Percentiles rank a stretch among this genome's conserved stretches.
phyloP scores from a whole-genome alignment of 164 flowering plant genomes.

The Tinospora cordifolia region DNA sequence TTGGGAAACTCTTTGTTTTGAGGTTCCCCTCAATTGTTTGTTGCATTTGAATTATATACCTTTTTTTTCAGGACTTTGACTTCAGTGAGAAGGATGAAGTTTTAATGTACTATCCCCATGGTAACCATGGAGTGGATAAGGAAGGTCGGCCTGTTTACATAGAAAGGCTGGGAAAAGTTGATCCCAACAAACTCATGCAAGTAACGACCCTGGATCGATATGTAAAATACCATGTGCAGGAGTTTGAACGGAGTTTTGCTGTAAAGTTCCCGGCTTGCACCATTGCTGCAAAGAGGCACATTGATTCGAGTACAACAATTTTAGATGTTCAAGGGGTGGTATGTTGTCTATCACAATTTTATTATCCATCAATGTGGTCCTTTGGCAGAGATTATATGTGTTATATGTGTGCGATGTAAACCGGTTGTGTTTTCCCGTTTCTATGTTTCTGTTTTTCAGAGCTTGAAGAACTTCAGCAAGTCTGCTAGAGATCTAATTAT shows the following conservation, averaged over 20 bases:
- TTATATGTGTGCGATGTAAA: background rate
- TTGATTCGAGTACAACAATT: constrained; percentile 67
- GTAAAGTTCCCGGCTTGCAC: constrained; percentile 80
- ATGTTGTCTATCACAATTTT: constrained; percentile 10
- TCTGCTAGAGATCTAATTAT: constrained; percentile 67
- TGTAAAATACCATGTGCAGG: constrained; percentile 74
- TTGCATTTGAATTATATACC: background rate
- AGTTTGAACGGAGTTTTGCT: constrained; percentile 54
- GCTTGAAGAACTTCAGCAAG: constrained; percentile 64
- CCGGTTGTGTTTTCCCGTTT: background rate
- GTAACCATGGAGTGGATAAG: constrained; percentile 78
- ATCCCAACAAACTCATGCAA: constrained; percentile 58
- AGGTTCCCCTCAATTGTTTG: no score
- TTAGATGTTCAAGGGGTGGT: constrained; percentile 88
- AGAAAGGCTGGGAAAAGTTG: constrained; percentile 61
- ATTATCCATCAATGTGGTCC: background rate
- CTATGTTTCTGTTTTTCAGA: constrained; percentile 16
- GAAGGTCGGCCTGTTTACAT: constrained; percentile 78
- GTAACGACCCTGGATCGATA: constrained; percentile 72
- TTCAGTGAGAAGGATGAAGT: constrained; percentile 64
- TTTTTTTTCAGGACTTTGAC: constrained; percentile 52
- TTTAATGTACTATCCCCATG: constrained; percentile 62
- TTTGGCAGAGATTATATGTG: background rate
- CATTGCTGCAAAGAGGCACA: constrained; percentile 63
- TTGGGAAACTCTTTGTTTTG: no score